Conservation (phyloP, 2,329 filamentous ascomycete species). For the Dactylellina cionopaga region DNA sequence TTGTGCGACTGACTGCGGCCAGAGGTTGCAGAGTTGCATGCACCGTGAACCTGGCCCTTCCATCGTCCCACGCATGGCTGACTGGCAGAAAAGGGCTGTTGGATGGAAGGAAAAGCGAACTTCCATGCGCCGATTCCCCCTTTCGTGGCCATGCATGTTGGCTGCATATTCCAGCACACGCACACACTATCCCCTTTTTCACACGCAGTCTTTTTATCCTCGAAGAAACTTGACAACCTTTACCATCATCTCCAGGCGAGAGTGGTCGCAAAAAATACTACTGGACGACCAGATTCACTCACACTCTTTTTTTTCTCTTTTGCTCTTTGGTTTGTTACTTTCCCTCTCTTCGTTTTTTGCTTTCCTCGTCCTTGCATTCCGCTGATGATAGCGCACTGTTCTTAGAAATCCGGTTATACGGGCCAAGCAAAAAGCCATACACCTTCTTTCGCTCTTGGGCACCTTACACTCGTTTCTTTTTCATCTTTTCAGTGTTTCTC, state of each 20-base stretch:
- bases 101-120: constrained; percentile 48
- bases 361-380: constrained; percentile 26
- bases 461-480: constrained; percentile 51
- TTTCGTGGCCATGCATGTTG: constrained; percentile 50
- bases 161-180: constrained; percentile 49
- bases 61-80: constrained; percentile 39
- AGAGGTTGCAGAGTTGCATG: constrained; percentile 36
- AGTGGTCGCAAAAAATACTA: constrained; percentile 29
- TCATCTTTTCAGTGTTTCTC: constrained; percentile 10
- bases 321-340: constrained; percentile 11
- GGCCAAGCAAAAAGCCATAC: constrained; percentile 20
- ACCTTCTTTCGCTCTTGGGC: constrained; percentile 37
- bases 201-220: constrained; percentile 36
- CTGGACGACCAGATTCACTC: constrained; percentile 10
- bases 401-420: constrained; percentile 25
- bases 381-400: constrained; percentile 45
- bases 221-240: constrained; percentile 25
- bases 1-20: constrained; percentile 37
- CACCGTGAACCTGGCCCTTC: constrained; percentile 28
- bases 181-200: constrained; percentile 49
- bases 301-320: constrained; percentile 31
- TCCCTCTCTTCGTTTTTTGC: constrained; percentile 22
- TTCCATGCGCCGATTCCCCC: constrained; percentile 51
- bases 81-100: constrained; percentile 46
- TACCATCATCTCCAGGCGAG: constrained; percentile 41